Base-by-base conservation (phyloP, 805 yeast species). In the Metschnikowia bowlesiae region DNA sequence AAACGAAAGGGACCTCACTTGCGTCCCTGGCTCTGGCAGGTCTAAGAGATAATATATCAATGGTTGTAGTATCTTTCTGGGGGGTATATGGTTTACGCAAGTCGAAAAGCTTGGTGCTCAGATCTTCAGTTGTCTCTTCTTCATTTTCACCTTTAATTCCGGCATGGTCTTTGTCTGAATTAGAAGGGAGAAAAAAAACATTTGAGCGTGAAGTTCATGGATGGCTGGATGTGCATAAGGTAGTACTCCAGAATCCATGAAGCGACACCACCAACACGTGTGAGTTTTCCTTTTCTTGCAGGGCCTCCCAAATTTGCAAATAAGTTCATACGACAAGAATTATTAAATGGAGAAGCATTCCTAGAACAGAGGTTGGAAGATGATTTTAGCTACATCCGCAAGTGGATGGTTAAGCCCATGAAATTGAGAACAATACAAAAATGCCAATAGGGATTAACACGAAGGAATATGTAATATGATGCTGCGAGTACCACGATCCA, bases 141-240 rank as follows among this genome's bases (percentile, higher is more conserved):
- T 50, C 55, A 32, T 39, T 53, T n/a, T 45, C 48, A 46, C 37
- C 40, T 47, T 58, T 50, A 14, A 42, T 13, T 38, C 36, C 39
- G 31, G 35, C 38, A 39, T 50, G 16, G 51, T 44, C 48, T 35
- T 56, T 49, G 2, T 51, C 51, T 8, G 50, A 32, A 30, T 48
- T 42, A 13, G 44, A 48, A 1, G 94, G 92, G 0, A 88, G 82
- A 71, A 87, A 87, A 61, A 83, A 85, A 6, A 85, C 76, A 62
- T 84, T 85, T 74, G 45, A 87, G 71, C 1, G 85, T 73, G 63
- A 85, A 84, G 53, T 85, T 85, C 69, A 79, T 78, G 13, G 89
- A 80, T n/a, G 85, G 78, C 44, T 83, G 82, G 44, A 83, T 66
- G 10, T 71, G 31, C 39, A 53, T 56, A 37, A 73, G 58, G 48